Conservation (phyloP, 2,329 filamentous ascomycete species). For the Myrmaecium sp. region DNA sequence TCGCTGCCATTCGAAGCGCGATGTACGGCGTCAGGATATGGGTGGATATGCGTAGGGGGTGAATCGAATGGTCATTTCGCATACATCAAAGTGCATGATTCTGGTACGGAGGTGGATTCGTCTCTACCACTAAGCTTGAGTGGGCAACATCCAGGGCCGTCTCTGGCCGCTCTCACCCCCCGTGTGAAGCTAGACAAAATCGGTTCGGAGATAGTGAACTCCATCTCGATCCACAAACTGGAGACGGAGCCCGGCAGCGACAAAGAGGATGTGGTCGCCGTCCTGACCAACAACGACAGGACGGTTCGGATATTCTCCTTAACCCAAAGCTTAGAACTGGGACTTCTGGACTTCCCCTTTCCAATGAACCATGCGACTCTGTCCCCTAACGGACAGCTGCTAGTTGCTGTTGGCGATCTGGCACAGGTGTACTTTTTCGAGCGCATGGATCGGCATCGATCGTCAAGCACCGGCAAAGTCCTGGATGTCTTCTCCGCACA, state of each 20-base stretch:
- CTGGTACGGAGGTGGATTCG: slow-evolving; percentile 36
- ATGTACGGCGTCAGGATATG: slow-evolving; percentile 71
- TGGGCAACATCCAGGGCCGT: slow-evolving; percentile 21
- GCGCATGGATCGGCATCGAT: slow-evolving; percentile 18
- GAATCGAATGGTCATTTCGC: slow-evolving; percentile 72
- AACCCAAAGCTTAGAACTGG: slow-evolving; percentile 47
- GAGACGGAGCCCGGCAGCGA: slow-evolving; percentile 21
- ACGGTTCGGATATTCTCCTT: slow-evolving; percentile 74
- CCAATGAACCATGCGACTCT: slow-evolving; percentile 90
- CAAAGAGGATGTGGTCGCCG: slow-evolving; percentile 47
- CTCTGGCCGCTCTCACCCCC: slow-evolving; percentile 32
- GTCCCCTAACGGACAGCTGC: slow-evolving; percentile 66
- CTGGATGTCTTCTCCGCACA: background rate
- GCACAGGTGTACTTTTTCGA: slow-evolving; percentile 73
- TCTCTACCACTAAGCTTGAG: slow-evolving; percentile 31
- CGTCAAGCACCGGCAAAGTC: slow-evolving; percentile 11
- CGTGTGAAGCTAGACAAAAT: slow-evolving; percentile 40
- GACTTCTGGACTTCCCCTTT: slow-evolving; percentile 58
- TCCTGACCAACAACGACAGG: slow-evolving; percentile 81
- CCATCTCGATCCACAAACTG: slow-evolving; percentile 44
- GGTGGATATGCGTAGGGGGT: slow-evolving; percentile 83
- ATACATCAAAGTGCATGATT: slow-evolving; percentile 46
- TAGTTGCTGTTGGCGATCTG: slow-evolving; percentile 77
- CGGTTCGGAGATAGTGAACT: slow-evolving; percentile 48
- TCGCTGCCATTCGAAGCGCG: slow-evolving; percentile 52